These are phyloP conservation scores for Cladosporium sp. DNA, from an alignment of 2,329 filamentous ascomycete species.

Conservation along the genomic window DNA sequence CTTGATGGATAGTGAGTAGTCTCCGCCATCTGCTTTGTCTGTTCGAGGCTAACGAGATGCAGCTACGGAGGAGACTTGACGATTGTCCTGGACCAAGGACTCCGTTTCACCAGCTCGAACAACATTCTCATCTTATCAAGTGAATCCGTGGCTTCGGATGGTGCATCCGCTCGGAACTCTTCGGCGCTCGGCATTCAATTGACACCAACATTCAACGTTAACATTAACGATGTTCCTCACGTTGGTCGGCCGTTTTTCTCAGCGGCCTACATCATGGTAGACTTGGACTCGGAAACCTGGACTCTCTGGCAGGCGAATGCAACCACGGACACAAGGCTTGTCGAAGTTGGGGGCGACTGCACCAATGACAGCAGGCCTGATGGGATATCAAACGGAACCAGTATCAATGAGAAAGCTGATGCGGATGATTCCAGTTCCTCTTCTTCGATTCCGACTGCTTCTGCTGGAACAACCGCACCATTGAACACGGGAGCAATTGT, in stretches of 20 bases:
- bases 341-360: conserved; percentile 12
- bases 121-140: conserved; percentile 14
- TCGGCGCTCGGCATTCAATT: conserved; percentile 10
- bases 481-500: background rate
- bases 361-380: background rate
- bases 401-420: background rate
- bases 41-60: background rate
- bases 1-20: conserved; percentile 14
- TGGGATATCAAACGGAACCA: background rate
- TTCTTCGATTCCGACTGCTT: too few species aligned
- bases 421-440: background rate
- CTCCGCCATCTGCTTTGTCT: background rate
- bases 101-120: conserved; percentile 14
- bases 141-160: conserved; percentile 13
- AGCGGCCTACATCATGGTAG: conserved; percentile 16
- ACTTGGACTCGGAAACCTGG: conserved; percentile 14
- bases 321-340: conserved; percentile 11
- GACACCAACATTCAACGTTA: conserved; percentile 3
- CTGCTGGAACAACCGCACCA: background rate
- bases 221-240: conserved; percentile 13
- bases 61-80: conserved; percentile 14
- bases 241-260: conserved; percentile 16
- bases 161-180: conserved; percentile 8
- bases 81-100: conserved; percentile 6
- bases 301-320: conserved; percentile 16